Base-by-base conservation (phyloP, 768 basidiomycete species). In the Mycena amicta region DNA sequence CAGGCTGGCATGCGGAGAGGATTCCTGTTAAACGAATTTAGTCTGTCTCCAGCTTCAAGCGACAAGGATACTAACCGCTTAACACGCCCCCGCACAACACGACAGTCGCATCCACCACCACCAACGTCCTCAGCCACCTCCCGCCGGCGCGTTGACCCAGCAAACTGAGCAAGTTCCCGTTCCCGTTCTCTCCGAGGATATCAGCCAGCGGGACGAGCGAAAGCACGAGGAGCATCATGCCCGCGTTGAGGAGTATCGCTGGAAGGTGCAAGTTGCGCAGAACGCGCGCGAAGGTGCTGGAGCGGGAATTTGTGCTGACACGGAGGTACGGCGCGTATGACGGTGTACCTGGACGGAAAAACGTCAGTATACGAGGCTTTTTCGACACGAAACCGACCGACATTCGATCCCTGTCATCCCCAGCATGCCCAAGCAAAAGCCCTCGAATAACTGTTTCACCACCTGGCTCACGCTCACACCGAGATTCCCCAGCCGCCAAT, bases 51-150 rank as follows among this genome's bases (percentile, higher is more conserved):
- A 61, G 41, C 40, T 23, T 50, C 16, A n/a, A 46, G 46, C 59
- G 53, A 23, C n/a, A 55, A 31, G 3, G 27, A 56, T 27, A 68
- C 60, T 64, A 79, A 89, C 89, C 39, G 88, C 25, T 86, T 6
- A 91, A 75, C 26, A 90, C 84, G 1, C 88, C 88, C 1, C 87
- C 89, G 55, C 84, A 87, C 2, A 92, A 77, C 15, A 90, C 89
- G n/a, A 88, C 68, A 45, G 86, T 77, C 3, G 88, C 87, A 62
- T 92, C 89, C 0, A 83, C 77, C 1, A 84, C 87, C 12, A 89
- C 74, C 77, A 82, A 83, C 13, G 76, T 77, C 16, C 87, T 74
- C 23, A 92, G 66, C 87, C 87, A 90, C 15, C 67, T 72, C 87
- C 86, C 0, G 80, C 85, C 1, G 75, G 76, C 86, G 13, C 23